Base-by-base conservation (phyloP, 2,329 filamentous ascomycete genomes). In the Clarireedia homoeocarpa region DNA sequence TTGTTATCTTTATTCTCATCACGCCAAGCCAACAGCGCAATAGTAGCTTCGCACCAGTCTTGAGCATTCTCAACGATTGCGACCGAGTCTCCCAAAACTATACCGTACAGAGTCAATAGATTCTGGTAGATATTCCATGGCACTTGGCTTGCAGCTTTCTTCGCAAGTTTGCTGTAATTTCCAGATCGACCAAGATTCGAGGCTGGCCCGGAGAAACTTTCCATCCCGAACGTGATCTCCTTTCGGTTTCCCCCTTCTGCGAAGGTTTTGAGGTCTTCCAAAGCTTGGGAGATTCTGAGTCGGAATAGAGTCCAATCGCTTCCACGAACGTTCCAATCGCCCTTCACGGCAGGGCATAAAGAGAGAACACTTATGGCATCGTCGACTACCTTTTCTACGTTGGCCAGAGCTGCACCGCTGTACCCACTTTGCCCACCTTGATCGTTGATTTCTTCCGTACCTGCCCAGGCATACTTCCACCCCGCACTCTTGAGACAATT, bases 111-210 rank as follows among this genome's bases (percentile, higher is more conserved):
- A 12, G 83, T 84, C 62, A 86, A 83, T 53, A 97, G 74, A 63
- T 87, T 90, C 67, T 96, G 86, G 69, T 95, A 96, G 27, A 97
- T 83, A 24, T 88, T 83, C 88, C 89, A 96, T 0, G 91, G 92
- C 36, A 96, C 86, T 63, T 86, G 85, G 66, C 89, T 95, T 65
- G 91, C 88, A 2, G 90, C 91, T 71, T 86, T 88, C 49, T 79
- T 76, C 52, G 74, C 89, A 69, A 71, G 86, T 72, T 78, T 86
- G 70, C 78, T 81, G 53, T 88, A 84, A 5, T 84, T 84, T 65
- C 84, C 71, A 63, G 82, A 73, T 67, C 79, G 65, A 66, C 76
- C 63, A 66, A 77, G 68, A 66, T 74, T 63, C 66, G 74, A 62
- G 67, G 77, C 65, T 65, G 77, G 69, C 67, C 73, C 62, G 34